A percentile compares a stretch with the other conserved stretches of the same genome.
Conservation (phyloP, 345 rosid genomes). For the Schrenkiella parvula region DNA sequence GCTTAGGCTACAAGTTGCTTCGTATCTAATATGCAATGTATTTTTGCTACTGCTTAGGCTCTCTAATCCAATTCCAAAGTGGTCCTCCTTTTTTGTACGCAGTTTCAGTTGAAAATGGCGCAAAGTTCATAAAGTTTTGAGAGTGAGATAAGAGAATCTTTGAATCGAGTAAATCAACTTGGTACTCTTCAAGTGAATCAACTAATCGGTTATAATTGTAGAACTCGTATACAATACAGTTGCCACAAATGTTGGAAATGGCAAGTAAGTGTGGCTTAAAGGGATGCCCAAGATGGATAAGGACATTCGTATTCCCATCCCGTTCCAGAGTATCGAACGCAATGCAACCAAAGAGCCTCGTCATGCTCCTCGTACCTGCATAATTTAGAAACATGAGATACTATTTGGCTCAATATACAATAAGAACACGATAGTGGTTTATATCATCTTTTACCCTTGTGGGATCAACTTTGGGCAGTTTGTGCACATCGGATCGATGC, state of each 20-base stretch:
- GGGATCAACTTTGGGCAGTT: constrained; percentile 77
- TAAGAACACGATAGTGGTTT: neutral
- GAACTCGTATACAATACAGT: neutral
- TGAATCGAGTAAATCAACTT: constrained; percentile 4
- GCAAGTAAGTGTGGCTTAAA: constrained; percentile 13
- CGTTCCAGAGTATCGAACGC: constrained; percentile 70
- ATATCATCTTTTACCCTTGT: constrained; percentile 50
- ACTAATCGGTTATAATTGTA: neutral
- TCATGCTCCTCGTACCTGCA: constrained; percentile 64
- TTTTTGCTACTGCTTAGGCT: constrained; percentile 2
- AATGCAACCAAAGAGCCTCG: constrained; percentile 80
- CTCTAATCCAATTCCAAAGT: neutral
- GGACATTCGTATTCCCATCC: constrained; percentile 79
- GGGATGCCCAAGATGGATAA: constrained; percentile 69
- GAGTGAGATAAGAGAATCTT: neutral
- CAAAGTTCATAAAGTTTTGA: neutral
- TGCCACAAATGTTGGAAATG: neutral
- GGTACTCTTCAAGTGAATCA: neutral
- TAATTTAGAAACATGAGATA: neutral
- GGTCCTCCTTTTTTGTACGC: neutral
- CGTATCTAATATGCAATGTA: neutral
- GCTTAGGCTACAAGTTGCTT: neutral
- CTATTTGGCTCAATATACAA: neutral
- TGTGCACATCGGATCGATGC: constrained; percentile 78
- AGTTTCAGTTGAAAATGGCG: neutral